Conservation (phyloP, 163 green algal genomes). For the Scenedesmus sp. region DNA sequence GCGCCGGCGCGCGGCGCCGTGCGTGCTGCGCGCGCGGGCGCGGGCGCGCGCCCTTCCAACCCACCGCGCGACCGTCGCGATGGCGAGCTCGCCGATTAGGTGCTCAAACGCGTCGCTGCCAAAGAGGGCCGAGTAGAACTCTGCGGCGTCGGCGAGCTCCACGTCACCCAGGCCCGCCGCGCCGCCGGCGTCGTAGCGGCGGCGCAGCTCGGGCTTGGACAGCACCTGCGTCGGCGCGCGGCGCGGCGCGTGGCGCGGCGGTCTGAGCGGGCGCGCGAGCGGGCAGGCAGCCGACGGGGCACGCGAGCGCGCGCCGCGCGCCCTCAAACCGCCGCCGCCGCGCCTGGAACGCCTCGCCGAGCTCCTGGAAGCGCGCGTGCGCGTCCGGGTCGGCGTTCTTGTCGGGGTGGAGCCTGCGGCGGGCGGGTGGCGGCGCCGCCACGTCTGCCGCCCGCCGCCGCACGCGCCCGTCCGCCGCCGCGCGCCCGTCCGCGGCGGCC, state of each 20-base stretch:
- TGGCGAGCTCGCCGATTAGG: constrained; percentile 40
- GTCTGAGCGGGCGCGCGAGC: too few relatives aligned
- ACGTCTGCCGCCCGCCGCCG: too few relatives aligned
- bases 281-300: too few relatives aligned
- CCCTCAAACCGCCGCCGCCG: too few relatives aligned
- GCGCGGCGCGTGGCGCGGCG: too few relatives aligned
- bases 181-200: constrained; percentile 68
- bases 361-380: constrained; percentile 85
- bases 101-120: constrained; percentile 87
- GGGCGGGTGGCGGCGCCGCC: too few relatives aligned
- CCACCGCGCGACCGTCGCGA: constrained; percentile 49
- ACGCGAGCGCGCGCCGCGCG: too few relatives aligned
- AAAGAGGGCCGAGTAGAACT: constrained; percentile 96
- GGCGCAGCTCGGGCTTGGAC: constrained; percentile 59
- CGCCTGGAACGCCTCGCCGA: constrained; percentile 83
- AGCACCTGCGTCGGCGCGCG: constrained; percentile 66
- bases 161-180: constrained; percentile 57
- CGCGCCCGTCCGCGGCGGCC: too few relatives aligned
- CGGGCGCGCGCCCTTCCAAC: too few relatives aligned
- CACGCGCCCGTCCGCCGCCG: too few relatives aligned
- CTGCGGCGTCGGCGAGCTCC: constrained; percentile 85
- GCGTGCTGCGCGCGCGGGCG: too few relatives aligned
- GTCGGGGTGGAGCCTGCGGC: constrained; percentile 79
- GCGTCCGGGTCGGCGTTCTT: constrained; percentile 89
- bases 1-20: too few relatives aligned